Conservation (phyloP, 257 asterid genomes). For the Solanum clarkiae region DNA sequence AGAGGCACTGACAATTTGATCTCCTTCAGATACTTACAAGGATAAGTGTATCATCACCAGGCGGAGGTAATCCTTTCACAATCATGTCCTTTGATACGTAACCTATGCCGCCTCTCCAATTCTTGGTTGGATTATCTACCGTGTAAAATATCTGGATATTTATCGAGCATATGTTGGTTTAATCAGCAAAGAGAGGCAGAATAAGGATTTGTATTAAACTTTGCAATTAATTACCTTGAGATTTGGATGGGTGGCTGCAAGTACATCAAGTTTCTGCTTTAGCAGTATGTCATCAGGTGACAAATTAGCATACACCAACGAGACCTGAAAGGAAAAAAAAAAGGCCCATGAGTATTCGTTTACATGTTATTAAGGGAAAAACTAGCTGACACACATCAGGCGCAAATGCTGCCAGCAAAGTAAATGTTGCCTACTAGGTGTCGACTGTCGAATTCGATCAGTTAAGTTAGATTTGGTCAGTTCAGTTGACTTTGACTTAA, state of each 20-base stretch:
- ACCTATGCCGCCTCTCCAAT: constrained; percentile 87
- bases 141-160: constrained; percentile 65
- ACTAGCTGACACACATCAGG: not conserved
- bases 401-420: not conserved
- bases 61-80: constrained; percentile 80
- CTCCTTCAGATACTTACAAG: constrained; percentile 54
- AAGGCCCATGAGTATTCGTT: not conserved
- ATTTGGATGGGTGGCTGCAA: constrained; percentile 76
- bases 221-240: constrained; percentile 40
- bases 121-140: constrained; percentile 74
- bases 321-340: constrained; percentile 37
- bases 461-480: not conserved
- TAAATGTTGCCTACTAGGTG: not conserved
- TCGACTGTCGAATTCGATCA: not conserved
- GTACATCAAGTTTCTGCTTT: constrained; percentile 81
- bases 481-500: not conserved
- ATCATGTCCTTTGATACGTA: constrained; percentile 74
- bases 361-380: not conserved
- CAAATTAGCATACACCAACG: constrained; percentile 80
- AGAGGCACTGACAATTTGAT: not conserved
- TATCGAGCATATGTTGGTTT: not conserved
- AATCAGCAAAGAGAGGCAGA: not conserved
- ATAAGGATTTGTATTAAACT: not conserved
- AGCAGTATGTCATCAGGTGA: constrained; percentile 98
- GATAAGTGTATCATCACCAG: constrained; percentile 68